phyloP scores from a whole-genome alignment of 1,284 basidiomycete genomes.

The Austroboletus niveus region DNA sequence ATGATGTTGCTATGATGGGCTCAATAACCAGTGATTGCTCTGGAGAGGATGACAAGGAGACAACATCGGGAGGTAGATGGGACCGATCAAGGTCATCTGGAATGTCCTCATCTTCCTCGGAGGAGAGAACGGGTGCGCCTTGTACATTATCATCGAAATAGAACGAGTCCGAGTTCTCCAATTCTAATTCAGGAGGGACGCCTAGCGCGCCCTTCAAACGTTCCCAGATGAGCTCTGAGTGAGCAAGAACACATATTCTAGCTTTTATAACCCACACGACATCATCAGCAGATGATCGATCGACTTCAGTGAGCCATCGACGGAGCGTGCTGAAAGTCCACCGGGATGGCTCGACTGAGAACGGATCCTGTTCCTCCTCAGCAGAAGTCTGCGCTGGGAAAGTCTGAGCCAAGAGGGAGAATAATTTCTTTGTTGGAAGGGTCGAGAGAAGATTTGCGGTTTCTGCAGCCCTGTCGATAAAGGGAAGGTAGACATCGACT shows the following conservation, averaged over 20 bases:
- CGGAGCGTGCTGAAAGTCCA: constrained; percentile 32
- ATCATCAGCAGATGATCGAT: constrained; percentile 59
- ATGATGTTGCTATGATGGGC: constrained; percentile 30
- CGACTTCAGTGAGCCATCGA: constrained; percentile 57
- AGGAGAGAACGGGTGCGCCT: neutral
- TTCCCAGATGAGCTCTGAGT: constrained; percentile 80
- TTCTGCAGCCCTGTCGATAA: constrained; percentile 69
- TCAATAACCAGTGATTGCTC: constrained; percentile 22
- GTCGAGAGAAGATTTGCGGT: constrained; percentile 58
- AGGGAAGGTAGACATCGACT: constrained; percentile 69
- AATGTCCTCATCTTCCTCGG: neutral
- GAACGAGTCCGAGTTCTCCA: constrained; percentile 33
- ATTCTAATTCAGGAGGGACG: constrained; percentile 72
- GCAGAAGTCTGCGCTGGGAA: constrained; percentile 41
- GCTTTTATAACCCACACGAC: constrained; percentile 60
- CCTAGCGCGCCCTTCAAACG: constrained; percentile 76
- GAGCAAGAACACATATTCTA: constrained; percentile 63
- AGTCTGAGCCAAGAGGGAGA: constrained; percentile 67
- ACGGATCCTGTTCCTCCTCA: constrained; percentile 24
- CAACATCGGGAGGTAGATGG: neutral
- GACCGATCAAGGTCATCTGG: neutral
- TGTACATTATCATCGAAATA: constrained; percentile 15
- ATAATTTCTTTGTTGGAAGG: constrained; percentile 63
- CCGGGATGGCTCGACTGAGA: constrained; percentile 18
- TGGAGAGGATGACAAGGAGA: constrained; percentile 6